Conservation (phyloP, 768 basidiomycete genomes). For the Pleurotus ostreatus region DNA sequence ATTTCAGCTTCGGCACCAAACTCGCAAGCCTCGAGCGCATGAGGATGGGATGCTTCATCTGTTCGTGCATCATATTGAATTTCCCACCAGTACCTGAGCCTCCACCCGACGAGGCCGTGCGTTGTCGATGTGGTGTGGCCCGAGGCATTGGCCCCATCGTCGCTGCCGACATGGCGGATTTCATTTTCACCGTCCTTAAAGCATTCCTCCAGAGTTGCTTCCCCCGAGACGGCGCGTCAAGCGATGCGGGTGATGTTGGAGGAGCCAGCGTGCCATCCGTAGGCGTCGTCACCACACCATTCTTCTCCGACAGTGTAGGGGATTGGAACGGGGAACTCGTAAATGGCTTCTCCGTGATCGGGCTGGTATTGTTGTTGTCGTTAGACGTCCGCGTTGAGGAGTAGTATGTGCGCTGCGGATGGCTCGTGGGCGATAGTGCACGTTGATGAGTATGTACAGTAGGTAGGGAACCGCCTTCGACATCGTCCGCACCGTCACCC, state of each 20-base stretch:
- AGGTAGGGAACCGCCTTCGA: slow-evolving; percentile 26
- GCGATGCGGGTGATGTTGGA: slow-evolving; percentile 1
- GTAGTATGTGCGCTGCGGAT: background rate
- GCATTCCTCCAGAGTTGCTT: slow-evolving; percentile 43
- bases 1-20: slow-evolving; percentile 52
- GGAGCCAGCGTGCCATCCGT: background rate
- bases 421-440: background rate
- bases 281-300: background rate
- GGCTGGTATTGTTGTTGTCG: background rate
- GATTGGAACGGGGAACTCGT: slow-evolving; percentile 8
- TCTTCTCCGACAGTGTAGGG: slow-evolving; percentile 15
- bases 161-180: slow-evolving; percentile 20
- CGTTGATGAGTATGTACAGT: slow-evolving; percentile 13
- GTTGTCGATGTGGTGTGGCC: slow-evolving; percentile 26
- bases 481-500: slow-evolving; percentile 20
- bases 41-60: slow-evolving; percentile 25
- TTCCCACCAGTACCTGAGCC: slow-evolving; percentile 19
- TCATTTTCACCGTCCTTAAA: slow-evolving; percentile 38
- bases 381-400: background rate
- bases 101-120: slow-evolving; percentile 29
- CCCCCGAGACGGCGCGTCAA: slow-evolving; percentile 23
- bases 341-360: background rate
- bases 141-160: slow-evolving; percentile 13
- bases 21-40: slow-evolving; percentile 50
- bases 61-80: slow-evolving; percentile 24